These are phyloP conservation scores for Penicillium sp. DNA, from an alignment of 2,329 filamentous ascomycete species.

Conservation along the genomic window DNA sequence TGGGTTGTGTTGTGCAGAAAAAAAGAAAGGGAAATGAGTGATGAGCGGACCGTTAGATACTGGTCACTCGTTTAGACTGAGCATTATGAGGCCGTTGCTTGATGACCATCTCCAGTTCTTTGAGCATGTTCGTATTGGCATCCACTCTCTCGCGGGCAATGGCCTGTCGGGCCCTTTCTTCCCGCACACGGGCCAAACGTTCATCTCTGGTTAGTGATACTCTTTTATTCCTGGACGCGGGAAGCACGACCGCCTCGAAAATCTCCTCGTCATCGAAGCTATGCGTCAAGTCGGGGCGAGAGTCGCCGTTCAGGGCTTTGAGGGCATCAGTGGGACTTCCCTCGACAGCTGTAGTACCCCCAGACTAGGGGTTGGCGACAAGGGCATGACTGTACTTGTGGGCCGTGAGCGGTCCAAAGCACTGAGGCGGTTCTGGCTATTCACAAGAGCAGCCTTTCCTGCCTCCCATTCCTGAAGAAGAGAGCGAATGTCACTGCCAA, in stretches of 20 bases:
- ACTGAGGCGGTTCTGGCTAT: slow-evolving; percentile 76
- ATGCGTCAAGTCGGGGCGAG: slow-evolving; percentile 31
- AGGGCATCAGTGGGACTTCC: slow-evolving; percentile 65
- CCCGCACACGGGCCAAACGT: slow-evolving; percentile 78
- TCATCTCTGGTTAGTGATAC: slow-evolving; percentile 75
- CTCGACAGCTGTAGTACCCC: slow-evolving; percentile 48
- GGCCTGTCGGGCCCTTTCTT: slow-evolving; percentile 73
- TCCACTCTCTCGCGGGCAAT: slow-evolving; percentile 68
- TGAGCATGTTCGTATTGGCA: slow-evolving; percentile 81
- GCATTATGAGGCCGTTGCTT: slow-evolving; percentile 48
- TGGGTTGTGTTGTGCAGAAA: neutral
- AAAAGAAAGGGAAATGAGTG: neutral
- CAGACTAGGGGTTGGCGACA: slow-evolving; percentile 45
- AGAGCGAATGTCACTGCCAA: slow-evolving; percentile 77
- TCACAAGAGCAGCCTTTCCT: slow-evolving; percentile 74
- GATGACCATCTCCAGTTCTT: slow-evolving; percentile 88
- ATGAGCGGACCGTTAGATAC: slow-evolving; percentile 27
- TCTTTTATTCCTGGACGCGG: slow-evolving; percentile 56
- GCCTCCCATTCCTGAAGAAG: slow-evolving; percentile 81
- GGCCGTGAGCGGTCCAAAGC: slow-evolving; percentile 55
- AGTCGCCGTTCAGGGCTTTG: slow-evolving; percentile 70
- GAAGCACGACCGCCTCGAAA: slow-evolving; percentile 83
- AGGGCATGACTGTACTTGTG: slow-evolving; percentile 42
- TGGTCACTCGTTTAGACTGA: slow-evolving; percentile 42
- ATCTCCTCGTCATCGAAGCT: slow-evolving; percentile 63